Percentiles rank a stretch among this genome's conserved stretches.
phyloP scores from a whole-genome alignment of 345 rosid genomes.

The Brassica juncea region DNA sequence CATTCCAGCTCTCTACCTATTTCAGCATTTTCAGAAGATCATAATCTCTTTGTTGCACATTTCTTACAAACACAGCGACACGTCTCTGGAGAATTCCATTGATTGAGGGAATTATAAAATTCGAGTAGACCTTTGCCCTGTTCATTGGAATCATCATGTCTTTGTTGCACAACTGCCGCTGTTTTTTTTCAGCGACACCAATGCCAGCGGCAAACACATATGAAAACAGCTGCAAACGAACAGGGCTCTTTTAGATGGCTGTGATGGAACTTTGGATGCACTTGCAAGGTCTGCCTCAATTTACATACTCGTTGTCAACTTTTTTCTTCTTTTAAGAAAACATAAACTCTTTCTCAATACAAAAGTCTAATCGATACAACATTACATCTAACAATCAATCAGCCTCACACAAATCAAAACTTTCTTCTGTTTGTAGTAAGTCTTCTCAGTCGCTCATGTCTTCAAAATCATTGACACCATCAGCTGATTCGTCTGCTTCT shows the following conservation, averaged over 20 bases:
- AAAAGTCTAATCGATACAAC: conserved; percentile 11
- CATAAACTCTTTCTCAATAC: not conserved
- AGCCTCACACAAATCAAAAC: conserved; percentile 22
- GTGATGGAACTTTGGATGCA: not conserved
- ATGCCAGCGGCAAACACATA: too few relatives aligned
- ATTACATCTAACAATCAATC: conserved; percentile 23
- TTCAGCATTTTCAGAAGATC: conserved; percentile 10
- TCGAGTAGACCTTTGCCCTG: not conserved
- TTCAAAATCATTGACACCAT: conserved; percentile 52
- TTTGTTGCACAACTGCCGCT: too few relatives aligned
- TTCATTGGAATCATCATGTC: too few relatives aligned
- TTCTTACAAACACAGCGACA: conserved; percentile 3
- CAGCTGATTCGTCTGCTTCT: conserved; percentile 39
- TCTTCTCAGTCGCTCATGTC: conserved; percentile 57
- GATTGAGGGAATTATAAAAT: conserved; percentile 1
- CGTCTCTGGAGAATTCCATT: not conserved
- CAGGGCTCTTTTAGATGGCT: not conserved
- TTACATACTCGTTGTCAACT: not conserved
- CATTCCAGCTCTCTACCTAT: not conserved
- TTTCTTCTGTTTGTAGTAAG: not conserved
- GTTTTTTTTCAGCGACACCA: too few relatives aligned
- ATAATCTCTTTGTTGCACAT: not conserved
- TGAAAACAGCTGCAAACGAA: too few relatives aligned
- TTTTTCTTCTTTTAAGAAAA: not conserved
- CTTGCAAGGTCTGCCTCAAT: conserved; percentile 50